A percentile compares a stretch with the other conserved stretches of the same genome.
These are phyloP conservation scores for Cercospora sp. DNA, from an alignment of 2,329 filamentous ascomycete genomes.

Conservation along the genomic window DNA sequence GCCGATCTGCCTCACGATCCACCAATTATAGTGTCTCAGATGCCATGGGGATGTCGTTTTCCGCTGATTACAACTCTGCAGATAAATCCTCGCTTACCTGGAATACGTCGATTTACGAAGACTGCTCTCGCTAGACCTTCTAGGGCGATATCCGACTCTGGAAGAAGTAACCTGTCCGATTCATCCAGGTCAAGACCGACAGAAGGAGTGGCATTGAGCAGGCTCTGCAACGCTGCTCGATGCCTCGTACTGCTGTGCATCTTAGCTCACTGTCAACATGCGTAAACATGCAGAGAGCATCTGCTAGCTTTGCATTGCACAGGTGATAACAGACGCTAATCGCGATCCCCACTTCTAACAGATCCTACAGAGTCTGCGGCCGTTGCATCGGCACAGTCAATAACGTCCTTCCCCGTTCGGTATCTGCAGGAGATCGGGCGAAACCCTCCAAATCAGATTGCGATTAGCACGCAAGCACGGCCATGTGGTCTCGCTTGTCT, in stretches of 20 bases:
- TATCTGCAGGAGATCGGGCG: neutral
- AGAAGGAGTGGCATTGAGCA: neutral
- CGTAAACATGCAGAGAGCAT: neutral
- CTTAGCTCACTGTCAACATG: neutral
- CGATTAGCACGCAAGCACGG: constrained; percentile 7
- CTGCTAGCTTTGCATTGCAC: neutral
- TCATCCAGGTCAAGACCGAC: neutral
- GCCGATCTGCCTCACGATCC: neutral
- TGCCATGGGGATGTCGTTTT: neutral
- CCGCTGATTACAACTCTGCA: neutral
- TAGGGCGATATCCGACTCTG: neutral
- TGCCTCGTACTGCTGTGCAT: neutral
- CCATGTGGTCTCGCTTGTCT: constrained; percentile 11
- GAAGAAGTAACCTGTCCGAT: neutral
- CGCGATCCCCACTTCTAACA: neutral
- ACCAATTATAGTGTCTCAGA: neutral
- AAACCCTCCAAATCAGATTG: constrained; percentile 7
- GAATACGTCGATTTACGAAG: neutral
- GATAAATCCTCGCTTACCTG: neutral
- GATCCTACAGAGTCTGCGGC: neutral
- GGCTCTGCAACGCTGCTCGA: neutral
- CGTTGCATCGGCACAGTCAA: neutral
- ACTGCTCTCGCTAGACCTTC: neutral
- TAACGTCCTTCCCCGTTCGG: neutral
- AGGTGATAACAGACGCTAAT: neutral